These are phyloP conservation scores for Collybiopsis confluens DNA, from an alignment of 768 basidiomycete genomes.

Conservation along the genomic window DNA sequence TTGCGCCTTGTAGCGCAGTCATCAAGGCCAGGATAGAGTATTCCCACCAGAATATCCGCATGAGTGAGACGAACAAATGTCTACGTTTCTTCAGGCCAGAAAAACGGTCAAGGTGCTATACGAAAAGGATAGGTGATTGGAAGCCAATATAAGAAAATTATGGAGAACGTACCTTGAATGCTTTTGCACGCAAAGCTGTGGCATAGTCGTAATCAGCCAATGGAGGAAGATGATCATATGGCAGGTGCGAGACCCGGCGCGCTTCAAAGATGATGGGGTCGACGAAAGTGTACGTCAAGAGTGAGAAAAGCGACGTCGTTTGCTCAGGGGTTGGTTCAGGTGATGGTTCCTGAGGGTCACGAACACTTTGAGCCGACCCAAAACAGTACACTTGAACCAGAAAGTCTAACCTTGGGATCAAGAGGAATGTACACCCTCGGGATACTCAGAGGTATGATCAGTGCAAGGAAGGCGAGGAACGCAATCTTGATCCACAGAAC, in stretches of 20 bases:
- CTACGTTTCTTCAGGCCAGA: slow-evolving; percentile 1
- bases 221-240: slow-evolving; percentile 23
- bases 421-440: slow-evolving; percentile 49
- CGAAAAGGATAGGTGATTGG: not conserved
- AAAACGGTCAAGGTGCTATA: slow-evolving; percentile 1
- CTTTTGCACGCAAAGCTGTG: not conserved
- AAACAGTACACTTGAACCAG: not conserved
- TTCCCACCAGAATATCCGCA: slow-evolving; percentile 1
- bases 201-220: slow-evolving; percentile 25
- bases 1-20: not conserved
- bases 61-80: slow-evolving; percentile 2
- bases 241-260: slow-evolving; percentile 12
- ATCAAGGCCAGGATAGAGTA: not conserved
- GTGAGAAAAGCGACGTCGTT: slow-evolving; percentile 28
- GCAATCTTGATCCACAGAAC: slow-evolving; percentile 23
- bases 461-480: slow-evolving; percentile 33
- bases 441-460: slow-evolving; percentile 45
- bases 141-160: not conserved
- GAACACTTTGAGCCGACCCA: not conserved
- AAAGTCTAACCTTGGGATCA: slow-evolving; percentile 34
- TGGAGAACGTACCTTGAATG: not conserved
- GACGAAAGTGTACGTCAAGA: slow-evolving; percentile 31
- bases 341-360: slow-evolving; percentile 3
- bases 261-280: slow-evolving; percentile 19
- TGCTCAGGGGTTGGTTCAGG: slow-evolving; percentile 26